These are phyloP conservation scores for Aspergillus panamensis DNA, from an alignment of 495 filamentous ascomycete species.

Conservation along the genomic window DNA sequence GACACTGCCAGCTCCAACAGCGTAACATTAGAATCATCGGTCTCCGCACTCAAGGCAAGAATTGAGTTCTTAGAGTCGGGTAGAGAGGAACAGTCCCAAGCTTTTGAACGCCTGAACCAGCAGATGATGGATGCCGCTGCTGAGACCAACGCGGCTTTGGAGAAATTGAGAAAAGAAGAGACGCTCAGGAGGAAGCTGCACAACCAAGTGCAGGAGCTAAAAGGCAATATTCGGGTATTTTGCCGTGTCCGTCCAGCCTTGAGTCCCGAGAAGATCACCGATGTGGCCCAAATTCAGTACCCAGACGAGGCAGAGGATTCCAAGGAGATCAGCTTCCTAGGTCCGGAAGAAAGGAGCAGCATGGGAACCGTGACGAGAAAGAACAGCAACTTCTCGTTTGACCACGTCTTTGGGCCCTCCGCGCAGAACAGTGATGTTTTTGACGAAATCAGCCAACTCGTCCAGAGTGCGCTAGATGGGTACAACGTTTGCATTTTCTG, in stretches of 20 bases:
- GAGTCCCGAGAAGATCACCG: slow-evolving; percentile 50
- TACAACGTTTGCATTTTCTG: slow-evolving; percentile 99
- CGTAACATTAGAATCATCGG: slow-evolving; percentile 66
- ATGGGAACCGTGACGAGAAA: slow-evolving; percentile 71
- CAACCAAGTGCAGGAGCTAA: slow-evolving; percentile 98
- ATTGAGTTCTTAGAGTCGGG: slow-evolving; percentile 87
- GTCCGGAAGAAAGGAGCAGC: slow-evolving; percentile 78
- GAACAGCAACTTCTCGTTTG: slow-evolving; percentile 83
- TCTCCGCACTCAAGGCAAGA: slow-evolving; percentile 68
- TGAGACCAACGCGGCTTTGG: slow-evolving; percentile 63
- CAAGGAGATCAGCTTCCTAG: slow-evolving; percentile 79
- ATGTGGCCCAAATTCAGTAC: slow-evolving; percentile 66
- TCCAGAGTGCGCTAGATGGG: slow-evolving; percentile 93
- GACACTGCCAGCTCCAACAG: slow-evolving; percentile 59
- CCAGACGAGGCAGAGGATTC: slow-evolving; percentile 73
- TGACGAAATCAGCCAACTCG: slow-evolving; percentile 93
- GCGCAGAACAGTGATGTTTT: slow-evolving; percentile 84
- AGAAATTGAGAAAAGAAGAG: slow-evolving; percentile 88
- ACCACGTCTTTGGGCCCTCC: slow-evolving; percentile 81
- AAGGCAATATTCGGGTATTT: slow-evolving; percentile 98
- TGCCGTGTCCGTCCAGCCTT: slow-evolving; percentile 89
- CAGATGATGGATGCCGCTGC: slow-evolving; percentile 72
- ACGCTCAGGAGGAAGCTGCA: slow-evolving; percentile 87
- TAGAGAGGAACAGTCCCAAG: slow-evolving; percentile 75
- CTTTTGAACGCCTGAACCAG: slow-evolving; percentile 71